Conservation (phyloP, 768 basidiomycete species). For the Naematelia encephala region DNA sequence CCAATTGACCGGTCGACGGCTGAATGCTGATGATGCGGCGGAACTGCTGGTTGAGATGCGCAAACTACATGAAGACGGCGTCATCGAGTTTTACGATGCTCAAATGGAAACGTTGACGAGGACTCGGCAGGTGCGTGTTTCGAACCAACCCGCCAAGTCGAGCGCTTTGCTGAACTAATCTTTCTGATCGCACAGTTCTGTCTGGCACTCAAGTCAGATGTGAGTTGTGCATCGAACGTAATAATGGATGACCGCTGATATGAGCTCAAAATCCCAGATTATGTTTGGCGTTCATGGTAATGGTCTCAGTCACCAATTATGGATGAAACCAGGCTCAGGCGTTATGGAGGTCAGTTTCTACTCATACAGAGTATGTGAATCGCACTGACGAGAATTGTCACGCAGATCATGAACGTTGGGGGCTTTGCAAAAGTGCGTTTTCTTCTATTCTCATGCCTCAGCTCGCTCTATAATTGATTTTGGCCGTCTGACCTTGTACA, state of each 20-base stretch:
- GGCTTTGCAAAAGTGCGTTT: conserved; percentile 37
- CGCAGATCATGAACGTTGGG: conserved; percentile 31
- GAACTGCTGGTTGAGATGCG: conserved; percentile 17
- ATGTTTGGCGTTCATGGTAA: conserved; percentile 43
- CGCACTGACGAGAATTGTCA: neutral
- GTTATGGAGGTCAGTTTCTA: conserved; percentile 35
- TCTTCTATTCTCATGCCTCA: neutral
- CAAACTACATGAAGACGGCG: conserved; percentile 22
- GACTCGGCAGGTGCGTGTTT: conserved; percentile 24
- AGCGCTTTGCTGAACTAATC: neutral
- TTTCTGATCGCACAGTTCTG: conserved; percentile 4
- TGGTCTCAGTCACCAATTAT: conserved; percentile 40
- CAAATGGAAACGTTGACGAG: conserved; percentile 27
- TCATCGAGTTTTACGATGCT: conserved; percentile 29
- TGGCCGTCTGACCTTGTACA: conserved; percentile 1
- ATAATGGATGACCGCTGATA: neutral
- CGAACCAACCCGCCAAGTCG: neutral
- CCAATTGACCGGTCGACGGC: conserved; percentile 26
- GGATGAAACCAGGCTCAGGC: conserved; percentile 34
- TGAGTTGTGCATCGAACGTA: neutral
- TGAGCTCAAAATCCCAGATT: conserved; percentile 19
- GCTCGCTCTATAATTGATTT: too few relatives aligned
- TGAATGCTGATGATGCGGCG: conserved; percentile 21
- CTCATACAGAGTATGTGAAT: neutral
- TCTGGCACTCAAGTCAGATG: conserved; percentile 5